phyloP scores from a whole-genome alignment of 73 alveolate genomes.

The Tetrahymena malaccensis region DNA sequence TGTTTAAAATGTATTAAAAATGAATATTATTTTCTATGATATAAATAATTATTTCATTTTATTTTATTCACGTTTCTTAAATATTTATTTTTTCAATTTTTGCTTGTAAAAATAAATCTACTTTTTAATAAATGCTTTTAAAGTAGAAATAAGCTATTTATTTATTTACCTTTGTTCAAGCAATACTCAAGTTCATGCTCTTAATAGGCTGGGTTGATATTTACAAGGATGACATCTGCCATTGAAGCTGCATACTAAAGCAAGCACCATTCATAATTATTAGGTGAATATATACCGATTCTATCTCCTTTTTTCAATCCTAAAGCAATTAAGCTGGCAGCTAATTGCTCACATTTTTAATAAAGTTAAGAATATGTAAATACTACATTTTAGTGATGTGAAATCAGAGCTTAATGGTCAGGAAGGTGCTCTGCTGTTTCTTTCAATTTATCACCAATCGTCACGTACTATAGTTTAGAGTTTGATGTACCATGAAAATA shows the following conservation, averaged over 20 bases:
- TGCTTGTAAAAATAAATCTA: not conserved
- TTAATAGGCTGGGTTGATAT: constrained; percentile 83
- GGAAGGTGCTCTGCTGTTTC: not conserved
- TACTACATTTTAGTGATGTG: not conserved
- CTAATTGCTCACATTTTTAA: constrained; percentile 51
- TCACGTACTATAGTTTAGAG: not conserved
- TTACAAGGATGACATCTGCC: constrained; percentile 77
- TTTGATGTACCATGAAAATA: not conserved
- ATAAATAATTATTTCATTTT: no score
- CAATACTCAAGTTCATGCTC: constrained; percentile 48
- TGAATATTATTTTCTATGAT: no score
- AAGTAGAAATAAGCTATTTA: not conserved
- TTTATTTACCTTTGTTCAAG: constrained; percentile 6
- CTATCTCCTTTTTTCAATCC: constrained; percentile 75
- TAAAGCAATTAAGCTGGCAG: constrained; percentile 68
- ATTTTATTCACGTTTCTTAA: no score
- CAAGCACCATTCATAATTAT: constrained; percentile 69
- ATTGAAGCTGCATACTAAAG: constrained; percentile 60
- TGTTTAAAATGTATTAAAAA: no score
- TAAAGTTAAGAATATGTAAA: constrained; percentile 53
- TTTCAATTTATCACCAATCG: not conserved
- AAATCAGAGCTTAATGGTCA: not conserved
- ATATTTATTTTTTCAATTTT: no score
- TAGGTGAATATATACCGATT: constrained; percentile 75
- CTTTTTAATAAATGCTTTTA: not conserved